Evolutionary conservation across 805 yeast species (phyloP), one percentile per base, ranked within the genome.

Genomic region (Torulaspora microellipsoides): DNA sequence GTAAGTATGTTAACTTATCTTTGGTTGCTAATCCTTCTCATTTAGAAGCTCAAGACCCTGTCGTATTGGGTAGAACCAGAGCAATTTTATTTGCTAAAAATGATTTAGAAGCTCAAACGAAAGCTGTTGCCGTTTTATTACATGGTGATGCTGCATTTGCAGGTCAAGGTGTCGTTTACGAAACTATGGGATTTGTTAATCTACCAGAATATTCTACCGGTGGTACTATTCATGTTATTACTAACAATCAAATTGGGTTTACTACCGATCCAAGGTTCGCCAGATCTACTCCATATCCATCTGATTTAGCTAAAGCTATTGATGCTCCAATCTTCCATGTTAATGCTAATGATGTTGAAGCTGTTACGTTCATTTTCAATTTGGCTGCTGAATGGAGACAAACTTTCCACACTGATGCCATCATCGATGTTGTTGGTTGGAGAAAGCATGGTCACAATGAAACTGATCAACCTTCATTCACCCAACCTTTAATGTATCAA

Each of bases 101-200:
- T 59, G 98, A 93, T 64, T 80, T 85, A 53, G 89, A 89, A 51
- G 78, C 76, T 35, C 85, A 74, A 73, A 74, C 81, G 58, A 91
- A 89, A 72, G 96, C 98, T 36, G 75, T 93, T 77, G 84, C 93
- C 53, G 85, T 93, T 48, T 75, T 93, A 68, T 76, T 93, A 68
- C 99, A 93, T 68, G 99, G 99, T 77, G 99, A 93, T 69, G 96
- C 99, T 46, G 99, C 99, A 31, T 90, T 93, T 65, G 90, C 97
- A 35, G 99, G 85, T 53, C 99, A 93, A 73, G 99, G 99, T 81
- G 95, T 93, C 45, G 97, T 93, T 46, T 93, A 93, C 71, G 99
- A 93, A 75, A 91, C 99, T 42, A 82, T 91, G 85, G 98, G 98
- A 46, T 85, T 93, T 72, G 78, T 86, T 58, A 79, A 81, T 59